Evolutionary conservation across 495 filamentous ascomycete genomes (phyloP).

Genomic region (Hypomontagnella monticulosa): DNA sequence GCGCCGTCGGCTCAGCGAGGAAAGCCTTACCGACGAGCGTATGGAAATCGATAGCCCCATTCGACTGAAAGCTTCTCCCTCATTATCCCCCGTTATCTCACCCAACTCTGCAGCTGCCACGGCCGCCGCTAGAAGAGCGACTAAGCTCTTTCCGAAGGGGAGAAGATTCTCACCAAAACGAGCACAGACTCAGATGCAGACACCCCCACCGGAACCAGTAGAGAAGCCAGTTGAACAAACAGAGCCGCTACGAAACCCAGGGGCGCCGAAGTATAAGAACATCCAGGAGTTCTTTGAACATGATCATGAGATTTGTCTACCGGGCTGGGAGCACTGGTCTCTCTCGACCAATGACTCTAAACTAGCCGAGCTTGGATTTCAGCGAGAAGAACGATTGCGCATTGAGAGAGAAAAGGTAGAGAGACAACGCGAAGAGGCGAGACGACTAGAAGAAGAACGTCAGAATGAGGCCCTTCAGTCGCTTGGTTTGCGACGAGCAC

Average conservation of each 20-base stretch:
- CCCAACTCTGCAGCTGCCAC: constrained; percentile 21
- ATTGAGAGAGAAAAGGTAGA: constrained; percentile 31
- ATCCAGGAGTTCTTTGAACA: constrained; percentile 42
- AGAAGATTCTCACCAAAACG: constrained; percentile 1
- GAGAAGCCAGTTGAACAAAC: constrained; percentile 9
- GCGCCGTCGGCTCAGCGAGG: constrained; percentile 28
- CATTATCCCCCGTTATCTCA: constrained; percentile 22
- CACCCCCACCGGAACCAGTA: constrained; percentile 16
- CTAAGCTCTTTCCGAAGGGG: constrained; percentile 15
- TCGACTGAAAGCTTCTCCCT: constrained; percentile 12
- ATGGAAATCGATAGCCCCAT: constrained; percentile 29
- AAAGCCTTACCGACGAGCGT: background rate
- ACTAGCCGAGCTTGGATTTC: constrained; percentile 31
- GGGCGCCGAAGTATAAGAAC: constrained; percentile 27
- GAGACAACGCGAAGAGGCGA: constrained; percentile 22
- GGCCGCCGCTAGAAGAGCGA: constrained; percentile 27
- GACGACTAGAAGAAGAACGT: constrained; percentile 31
- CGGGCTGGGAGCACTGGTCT: constrained; percentile 30
- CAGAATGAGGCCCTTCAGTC: constrained; percentile 21
- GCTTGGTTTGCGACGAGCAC: constrained; percentile 40
- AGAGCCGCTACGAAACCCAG: constrained; percentile 5
- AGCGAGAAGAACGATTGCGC: constrained; percentile 40
- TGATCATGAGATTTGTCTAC: constrained; percentile 36
- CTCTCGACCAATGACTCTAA: constrained; percentile 29
- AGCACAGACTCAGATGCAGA: background rate